These are phyloP conservation scores for Termitomyces sp. DNA, from an alignment of 768 basidiomycete species.

Conservation along the genomic window DNA sequence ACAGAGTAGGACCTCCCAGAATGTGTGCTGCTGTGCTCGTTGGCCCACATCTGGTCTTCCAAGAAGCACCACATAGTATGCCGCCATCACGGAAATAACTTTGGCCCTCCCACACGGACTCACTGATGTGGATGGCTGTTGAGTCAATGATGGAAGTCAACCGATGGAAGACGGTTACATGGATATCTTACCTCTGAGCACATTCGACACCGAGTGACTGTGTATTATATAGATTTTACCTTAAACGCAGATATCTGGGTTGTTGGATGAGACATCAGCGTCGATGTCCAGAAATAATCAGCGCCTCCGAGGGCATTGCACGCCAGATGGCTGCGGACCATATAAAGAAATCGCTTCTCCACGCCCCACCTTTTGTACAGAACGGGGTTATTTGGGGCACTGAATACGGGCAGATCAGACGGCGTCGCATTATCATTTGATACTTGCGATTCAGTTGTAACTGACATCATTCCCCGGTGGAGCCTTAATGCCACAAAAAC, in stretches of 20 bases:
- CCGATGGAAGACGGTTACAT: background rate
- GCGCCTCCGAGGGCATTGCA: conserved; percentile 48
- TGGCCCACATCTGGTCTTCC: no score
- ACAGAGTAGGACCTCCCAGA: background rate
- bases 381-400: conserved; percentile 24
- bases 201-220: background rate
- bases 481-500: conserved; percentile 48
- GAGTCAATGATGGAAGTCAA: no score
- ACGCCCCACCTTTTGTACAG: conserved; percentile 35
- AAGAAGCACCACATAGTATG: background rate
- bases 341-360: conserved; percentile 32
- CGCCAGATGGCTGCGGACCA: conserved; percentile 39
- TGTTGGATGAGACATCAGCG: conserved; percentile 27
- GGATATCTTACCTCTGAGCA: conserved; percentile 7
- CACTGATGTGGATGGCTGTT: no score
- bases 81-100: background rate
- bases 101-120: no score
- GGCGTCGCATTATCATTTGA: conserved; percentile 9
- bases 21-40: background rate
- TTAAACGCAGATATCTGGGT: conserved; percentile 26
- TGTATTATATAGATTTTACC: conserved; percentile 16
- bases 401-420: conserved; percentile 22
- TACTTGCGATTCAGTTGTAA: background rate
- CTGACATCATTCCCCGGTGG: conserved; percentile 13
- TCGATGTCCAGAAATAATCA: conserved; percentile 31